These are phyloP conservation scores for Neonectria punicea DNA, from an alignment of 2,329 filamentous ascomycete species.

Conservation along the genomic window DNA sequence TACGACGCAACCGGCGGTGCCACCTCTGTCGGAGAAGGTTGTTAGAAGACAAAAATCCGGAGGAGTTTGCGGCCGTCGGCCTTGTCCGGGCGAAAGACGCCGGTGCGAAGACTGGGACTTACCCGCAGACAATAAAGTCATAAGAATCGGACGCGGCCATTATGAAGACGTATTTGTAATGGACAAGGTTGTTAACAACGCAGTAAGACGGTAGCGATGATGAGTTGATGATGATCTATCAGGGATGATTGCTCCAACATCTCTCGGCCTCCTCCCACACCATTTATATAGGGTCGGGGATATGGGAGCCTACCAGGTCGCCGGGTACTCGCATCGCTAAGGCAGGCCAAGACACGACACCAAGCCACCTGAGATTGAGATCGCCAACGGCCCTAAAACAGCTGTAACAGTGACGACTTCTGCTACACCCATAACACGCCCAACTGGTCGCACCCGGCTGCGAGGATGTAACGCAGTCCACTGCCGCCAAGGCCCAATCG, in stretches of 20 bases:
- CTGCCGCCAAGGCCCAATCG: slow-evolving; percentile 14
- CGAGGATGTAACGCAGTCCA: neutral
- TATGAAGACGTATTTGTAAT: neutral
- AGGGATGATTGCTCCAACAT: neutral
- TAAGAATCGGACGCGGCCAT: slow-evolving; percentile 41
- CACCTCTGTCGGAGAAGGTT: slow-evolving; percentile 39
- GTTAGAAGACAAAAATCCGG: slow-evolving; percentile 21
- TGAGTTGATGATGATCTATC: slow-evolving; percentile 5
- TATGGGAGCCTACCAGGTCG: neutral
- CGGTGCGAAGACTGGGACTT: slow-evolving; percentile 33
- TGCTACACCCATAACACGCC: slow-evolving; percentile 18
- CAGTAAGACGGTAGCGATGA: neutral
- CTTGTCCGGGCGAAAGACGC: neutral
- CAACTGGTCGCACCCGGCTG: neutral
- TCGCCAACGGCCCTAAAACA: slow-evolving; percentile 15
- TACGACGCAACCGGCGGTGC: slow-evolving; percentile 51
- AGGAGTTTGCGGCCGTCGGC: slow-evolving; percentile 7
- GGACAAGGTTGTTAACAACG: too few relatives aligned
- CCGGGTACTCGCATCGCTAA: neutral
- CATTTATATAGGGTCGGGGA: slow-evolving; percentile 16
- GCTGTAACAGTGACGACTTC: slow-evolving; percentile 18
- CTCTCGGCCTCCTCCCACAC: neutral
- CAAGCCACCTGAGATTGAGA: slow-evolving; percentile 15
- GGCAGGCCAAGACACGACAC: neutral
- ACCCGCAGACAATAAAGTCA: slow-evolving; percentile 51